Percentiles rank a stretch among this genome's conserved stretches.
Conservation (phyloP, 1,139 yeast genomes). For the Candida sp. region DNA sequence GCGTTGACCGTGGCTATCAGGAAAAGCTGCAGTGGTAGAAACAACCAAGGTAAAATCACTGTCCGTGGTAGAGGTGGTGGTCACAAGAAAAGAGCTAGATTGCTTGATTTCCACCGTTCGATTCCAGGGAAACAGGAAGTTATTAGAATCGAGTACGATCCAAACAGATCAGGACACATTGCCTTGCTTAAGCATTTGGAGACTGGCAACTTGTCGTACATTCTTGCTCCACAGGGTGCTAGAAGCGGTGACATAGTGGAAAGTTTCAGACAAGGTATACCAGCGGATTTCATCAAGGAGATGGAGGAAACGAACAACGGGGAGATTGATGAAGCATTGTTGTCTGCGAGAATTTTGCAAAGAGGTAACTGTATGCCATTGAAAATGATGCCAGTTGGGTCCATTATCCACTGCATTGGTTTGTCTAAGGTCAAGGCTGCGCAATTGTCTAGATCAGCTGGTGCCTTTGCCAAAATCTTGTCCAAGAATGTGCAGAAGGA, state of each 20-base stretch:
- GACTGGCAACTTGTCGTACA: conserved; percentile 72
- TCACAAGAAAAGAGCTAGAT: conserved; percentile 84
- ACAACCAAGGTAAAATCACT: conserved; percentile 85
- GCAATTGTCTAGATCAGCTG: conserved; percentile 92
- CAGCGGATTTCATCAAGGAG: conserved; percentile 72
- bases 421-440: conserved; percentile 81
- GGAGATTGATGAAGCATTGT: conserved; percentile 87
- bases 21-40: conserved; percentile 86
- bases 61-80: conserved; percentile 99
- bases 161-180: conserved; percentile 92
- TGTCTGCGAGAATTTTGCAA: conserved; percentile 86
- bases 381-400: conserved; percentile 91
- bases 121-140: conserved; percentile 79
- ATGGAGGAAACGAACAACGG: conserved; percentile 71
- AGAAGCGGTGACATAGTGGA: conserved; percentile 93
- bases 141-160: conserved; percentile 92
- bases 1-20: conserved; percentile 72
- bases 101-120: conserved; percentile 76
- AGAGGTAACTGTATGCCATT: conserved; percentile 96
- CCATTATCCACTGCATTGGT: conserved; percentile 89
- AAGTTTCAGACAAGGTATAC: conserved; percentile 87
- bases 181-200: conserved; percentile 76
- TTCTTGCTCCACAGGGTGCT: conserved; percentile 90
- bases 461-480: conserved; percentile 89
- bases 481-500: conserved; percentile 75